These are phyloP conservation scores for Fusarium sororula DNA, from an alignment of 2,329 filamentous ascomycete genomes.

Conservation along the genomic window DNA sequence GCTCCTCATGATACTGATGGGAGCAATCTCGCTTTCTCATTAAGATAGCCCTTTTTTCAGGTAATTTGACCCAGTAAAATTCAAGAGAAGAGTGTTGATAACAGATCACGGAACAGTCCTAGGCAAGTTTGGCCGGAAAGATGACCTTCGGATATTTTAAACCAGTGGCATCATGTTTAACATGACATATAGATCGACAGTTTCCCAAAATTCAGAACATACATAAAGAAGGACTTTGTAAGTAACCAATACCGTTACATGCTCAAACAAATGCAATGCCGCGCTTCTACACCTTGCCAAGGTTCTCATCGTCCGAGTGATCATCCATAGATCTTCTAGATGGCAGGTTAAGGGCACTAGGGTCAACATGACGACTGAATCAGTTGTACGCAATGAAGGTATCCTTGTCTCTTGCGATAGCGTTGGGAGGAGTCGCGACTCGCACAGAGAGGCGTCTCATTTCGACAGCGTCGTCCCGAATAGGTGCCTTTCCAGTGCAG, in stretches of 20 bases:
- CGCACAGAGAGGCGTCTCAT: background rate
- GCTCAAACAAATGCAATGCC: background rate
- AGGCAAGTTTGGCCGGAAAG: background rate
- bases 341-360: background rate
- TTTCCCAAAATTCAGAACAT: background rate
- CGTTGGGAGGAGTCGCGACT: background rate
- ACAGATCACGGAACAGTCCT: too few relatives aligned
- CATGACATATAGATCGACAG: background rate
- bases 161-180: background rate
- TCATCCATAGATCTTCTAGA: background rate
- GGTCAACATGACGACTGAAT: background rate
- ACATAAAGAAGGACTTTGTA: background rate
- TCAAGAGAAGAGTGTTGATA: too few relatives aligned
- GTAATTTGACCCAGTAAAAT: too few relatives aligned
- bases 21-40: too few relatives aligned
- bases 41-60: too few relatives aligned
- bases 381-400: constrained; percentile 15
- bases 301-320: background rate
- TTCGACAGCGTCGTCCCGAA: constrained; percentile 40
- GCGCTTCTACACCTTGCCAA: background rate
- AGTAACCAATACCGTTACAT: background rate
- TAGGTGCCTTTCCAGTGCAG: constrained; percentile 47
- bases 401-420: background rate
- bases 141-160: background rate
- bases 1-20: too few relatives aligned